Evolutionary conservation across 495 filamentous ascomycete species (phyloP), one percentile per base, ranked within the genome.

Genomic region (Pyronema domesticum): DNA sequence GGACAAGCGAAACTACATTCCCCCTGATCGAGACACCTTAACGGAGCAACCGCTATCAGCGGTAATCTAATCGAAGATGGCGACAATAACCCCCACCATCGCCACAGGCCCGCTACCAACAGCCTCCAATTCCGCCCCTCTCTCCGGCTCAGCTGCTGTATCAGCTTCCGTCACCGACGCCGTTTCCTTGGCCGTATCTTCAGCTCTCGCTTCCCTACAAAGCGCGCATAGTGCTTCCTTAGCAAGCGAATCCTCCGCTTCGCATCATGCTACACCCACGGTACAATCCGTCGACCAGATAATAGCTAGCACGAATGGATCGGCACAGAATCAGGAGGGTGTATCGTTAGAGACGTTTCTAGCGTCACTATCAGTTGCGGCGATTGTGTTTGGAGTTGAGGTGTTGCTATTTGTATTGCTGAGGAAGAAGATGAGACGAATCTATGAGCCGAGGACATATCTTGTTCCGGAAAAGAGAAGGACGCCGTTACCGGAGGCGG

Each of bases 371-470:
- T 76, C 73, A 15, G 75, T 78, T 49, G 82, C 81, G 60, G 71
- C 85, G 51, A 67, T 80, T 34, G 72, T 91, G 46, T 95, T 95
- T 65, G 83, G 78, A 23, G 72, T 85, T 10, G 83, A 95, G 67
- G 75, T 85, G 42, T 62, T 82, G 37, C 63, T 86, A 37, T 95
- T 95, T 63, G 59, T 89, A 42, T 62, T 94, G 15, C 70, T 95
- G 10, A 81, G 85, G 59, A 76, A 81, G 54, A 88, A 83, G 60
- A 68, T 95, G 42, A 78, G 77, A 2, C 77, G 89, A 57, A 91
- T 95, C 61, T 95, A 93, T 82, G 91, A 71, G 80, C 89, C 89
- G 0, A 82, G 87, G 69, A 93, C 89, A 7, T 95, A 86, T 64
- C 76, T 95, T 14, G 89, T 95, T 6, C 84, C 89, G 10, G 83